These are phyloP conservation scores for Fraxinus baroniana DNA, from an alignment of 305 asterid genomes.

Conservation along the genomic window DNA sequence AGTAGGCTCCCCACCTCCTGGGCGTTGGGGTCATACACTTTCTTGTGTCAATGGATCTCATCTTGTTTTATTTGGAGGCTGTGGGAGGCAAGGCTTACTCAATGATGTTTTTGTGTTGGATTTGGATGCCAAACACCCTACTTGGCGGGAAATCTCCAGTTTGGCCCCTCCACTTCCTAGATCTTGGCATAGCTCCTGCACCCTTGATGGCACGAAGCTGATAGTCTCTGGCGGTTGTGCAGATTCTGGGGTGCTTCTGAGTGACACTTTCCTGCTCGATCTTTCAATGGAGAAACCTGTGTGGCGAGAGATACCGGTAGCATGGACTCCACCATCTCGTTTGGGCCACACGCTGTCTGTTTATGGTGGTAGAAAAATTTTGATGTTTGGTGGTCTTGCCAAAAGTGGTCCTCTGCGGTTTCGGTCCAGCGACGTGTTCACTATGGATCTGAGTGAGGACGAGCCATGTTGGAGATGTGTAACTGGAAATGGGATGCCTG, in stretches of 20 bases:
- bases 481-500: constrained; percentile 85
- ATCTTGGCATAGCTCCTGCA: constrained; percentile 91
- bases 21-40: constrained; percentile 88
- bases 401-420: constrained; percentile 80
- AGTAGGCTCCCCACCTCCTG: constrained; percentile 88
- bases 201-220: constrained; percentile 76
- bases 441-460: constrained; percentile 80
- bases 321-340: constrained; percentile 90
- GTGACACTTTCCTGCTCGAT: constrained; percentile 77
- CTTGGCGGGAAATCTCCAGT: constrained; percentile 84
- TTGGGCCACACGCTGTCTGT: constrained; percentile 76
- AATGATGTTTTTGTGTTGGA: constrained; percentile 77
- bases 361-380: constrained; percentile 73
- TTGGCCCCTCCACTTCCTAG: constrained; percentile 82
- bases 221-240: constrained; percentile 89
- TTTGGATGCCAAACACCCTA: constrained; percentile 72
- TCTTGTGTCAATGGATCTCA: constrained; percentile 78
- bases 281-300: constrained; percentile 72
- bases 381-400: constrained; percentile 91
- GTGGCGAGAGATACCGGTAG: constrained; percentile 79
- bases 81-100: constrained; percentile 76
- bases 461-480: constrained; percentile 82
- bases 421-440: constrained; percentile 80
- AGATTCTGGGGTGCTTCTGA: constrained; percentile 78
- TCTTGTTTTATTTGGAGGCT: constrained; percentile 79